Base-by-base conservation (phyloP, 1,284 basidiomycete species). In the Malassezia sympodialis region DNA sequence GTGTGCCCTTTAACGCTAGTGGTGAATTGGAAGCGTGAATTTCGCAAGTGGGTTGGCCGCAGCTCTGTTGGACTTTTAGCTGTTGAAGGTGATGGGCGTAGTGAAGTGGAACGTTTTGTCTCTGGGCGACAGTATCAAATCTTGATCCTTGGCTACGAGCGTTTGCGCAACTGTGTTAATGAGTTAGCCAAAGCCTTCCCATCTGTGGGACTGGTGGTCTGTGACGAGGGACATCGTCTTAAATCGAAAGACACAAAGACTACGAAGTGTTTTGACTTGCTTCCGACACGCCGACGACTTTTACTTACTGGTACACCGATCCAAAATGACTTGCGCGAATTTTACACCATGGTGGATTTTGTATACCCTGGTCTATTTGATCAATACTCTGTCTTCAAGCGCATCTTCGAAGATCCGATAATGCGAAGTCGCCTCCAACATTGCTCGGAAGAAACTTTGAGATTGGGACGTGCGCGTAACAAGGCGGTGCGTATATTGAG, bases 11-110 rank as follows among this genome's bases (percentile, higher is more conserved):
- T 96, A 8, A 86, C 90, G 3, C 79, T 99, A 27, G 81, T 93
- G 56, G 87, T 84, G 83, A 98, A 98, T 69, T 99, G 94, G 94
- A 86, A 84, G 69, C 84, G 83, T 47, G 94, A 99, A 76, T 91
- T 99, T 68, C 80, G 84, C 65, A 96, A 96, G 77, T 98, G 94
- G 60, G 53, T 67, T 19, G 71, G 90, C 4, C 80, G 81, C 61
- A 88, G 90, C 72, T 81, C 87, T 8, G 75, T 93, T 12, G 84
- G 84, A 26, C 81, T 96, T 11, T 81, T 87, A 52, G 81, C 83
- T 3, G 88, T 87, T 37, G 87, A 90, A 75, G 86, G 85, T 63
- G 61, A 66, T 37, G 63, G 59, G 2, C 49, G 56, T 4, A 63
- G 53, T 40, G 61, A 62, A 32, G 64, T 68, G 21, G 63, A 67